Evolutionary conservation across 2,329 filamentous ascomycete species (phyloP), one percentile per base, ranked within the genome.

Genomic region (Clarireedia paspali): DNA sequence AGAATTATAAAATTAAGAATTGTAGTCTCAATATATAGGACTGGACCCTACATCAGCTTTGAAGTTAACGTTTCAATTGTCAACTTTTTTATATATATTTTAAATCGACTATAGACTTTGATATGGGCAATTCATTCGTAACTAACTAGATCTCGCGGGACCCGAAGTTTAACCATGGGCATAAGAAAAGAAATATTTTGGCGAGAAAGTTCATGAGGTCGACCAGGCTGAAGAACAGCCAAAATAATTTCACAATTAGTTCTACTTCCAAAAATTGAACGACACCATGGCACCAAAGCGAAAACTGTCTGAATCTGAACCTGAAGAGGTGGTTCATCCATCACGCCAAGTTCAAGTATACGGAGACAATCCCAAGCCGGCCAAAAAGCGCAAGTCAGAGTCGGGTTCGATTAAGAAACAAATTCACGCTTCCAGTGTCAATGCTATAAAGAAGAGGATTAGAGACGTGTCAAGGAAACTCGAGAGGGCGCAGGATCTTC

Each of bases 391-490:
- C 60, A 62, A 58, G 34, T 60, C 58, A 30, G 66, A 67, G 51
- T 62, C 66, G 9, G 47, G 64, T 47, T 50, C 52, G 38, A 56
- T 60, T 45, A 66, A 60, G 47, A 68, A 67, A 55, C 69, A 64
- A 60, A 64, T 60, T 20, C 66, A 70, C 55, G 62, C 63, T 15
- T 68, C 67, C 5, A 70, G 67, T 40, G 64, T 83, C 48, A 81
- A 81, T 67, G 80, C 80, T 65, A 76, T 88, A 51, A 91, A 88
- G 73, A 88, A 88, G 71, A 81, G 85, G 47, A 83, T 83, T 57
- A 79, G 89, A 53, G 83, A 84, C 52, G 81, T 91, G 55, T 80
- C 83, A 64, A 78, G 89, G 51, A 77, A 84, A 9, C 76, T 92
- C 36, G 75, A 80, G 47, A 77, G 79, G 58, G 77, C 79, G 12